phyloP scores from a whole-genome alignment of 257 asterid species.

The Penstemon eatonii region DNA sequence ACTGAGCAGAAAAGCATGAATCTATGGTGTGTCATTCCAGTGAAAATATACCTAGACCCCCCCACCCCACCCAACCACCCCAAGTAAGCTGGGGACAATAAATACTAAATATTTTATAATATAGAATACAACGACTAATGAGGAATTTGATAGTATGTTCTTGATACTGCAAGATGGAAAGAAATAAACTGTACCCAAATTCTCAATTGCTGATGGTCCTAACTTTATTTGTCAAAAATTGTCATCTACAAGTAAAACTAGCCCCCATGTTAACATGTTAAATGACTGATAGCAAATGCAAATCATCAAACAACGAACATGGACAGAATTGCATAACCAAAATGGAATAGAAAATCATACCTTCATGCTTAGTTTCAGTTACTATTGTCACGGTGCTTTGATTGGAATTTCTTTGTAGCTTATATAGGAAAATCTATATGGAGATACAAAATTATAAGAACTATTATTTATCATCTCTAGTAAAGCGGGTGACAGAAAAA shows the following conservation, averaged over 20 bases:
- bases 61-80: background rate
- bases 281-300: slow-evolving; percentile 13
- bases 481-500: slow-evolving; percentile 24
- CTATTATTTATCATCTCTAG: slow-evolving; percentile 8
- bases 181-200: too few species aligned
- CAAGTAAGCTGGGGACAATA: background rate
- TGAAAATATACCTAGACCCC: too few species aligned
- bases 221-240: slow-evolving; percentile 11
- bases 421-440: slow-evolving; percentile 63
- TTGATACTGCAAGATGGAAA: background rate
- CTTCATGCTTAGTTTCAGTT: slow-evolving; percentile 53
- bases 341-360: slow-evolving; percentile 38
- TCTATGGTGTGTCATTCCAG: background rate
- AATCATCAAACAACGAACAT: background rate
- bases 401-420: slow-evolving; percentile 46
- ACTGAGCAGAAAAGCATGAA: background rate
- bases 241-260: slow-evolving; percentile 10
- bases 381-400: slow-evolving; percentile 50
- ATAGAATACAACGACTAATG: background rate
- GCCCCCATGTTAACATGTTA: slow-evolving; percentile 17
- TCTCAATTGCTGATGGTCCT: too few species aligned
- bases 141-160: background rate
- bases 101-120: background rate
- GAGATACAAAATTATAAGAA: slow-evolving; percentile 23
- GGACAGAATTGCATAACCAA: background rate